phyloP scores from a whole-genome alignment of 2,329 filamentous ascomycete genomes.

The Trichoderma sp. region DNA sequence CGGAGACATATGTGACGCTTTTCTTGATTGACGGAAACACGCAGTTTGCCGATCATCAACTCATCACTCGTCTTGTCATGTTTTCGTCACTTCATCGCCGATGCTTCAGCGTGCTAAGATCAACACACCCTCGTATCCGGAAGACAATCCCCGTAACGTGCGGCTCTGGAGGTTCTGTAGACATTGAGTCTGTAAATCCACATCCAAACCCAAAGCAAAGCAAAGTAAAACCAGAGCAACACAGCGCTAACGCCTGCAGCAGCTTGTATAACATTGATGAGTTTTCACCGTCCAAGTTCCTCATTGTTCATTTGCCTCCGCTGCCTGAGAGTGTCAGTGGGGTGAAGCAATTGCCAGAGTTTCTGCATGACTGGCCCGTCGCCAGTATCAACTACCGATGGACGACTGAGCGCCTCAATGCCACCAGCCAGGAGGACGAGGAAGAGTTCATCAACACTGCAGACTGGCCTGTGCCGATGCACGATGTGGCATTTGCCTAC shows the following conservation, averaged over 20 bases:
- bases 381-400: conserved; percentile 64
- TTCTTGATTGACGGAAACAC: neutral
- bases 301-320: conserved; percentile 59
- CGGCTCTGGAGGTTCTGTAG: conserved; percentile 52
- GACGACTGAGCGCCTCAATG: conserved; percentile 32
- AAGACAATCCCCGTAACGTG: conserved; percentile 49
- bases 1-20: neutral
- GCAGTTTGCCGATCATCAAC: neutral
- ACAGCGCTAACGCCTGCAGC: conserved; percentile 2
- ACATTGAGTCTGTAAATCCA: conserved; percentile 48
- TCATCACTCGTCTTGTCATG: neutral
- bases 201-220: neutral
- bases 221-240: too few species aligned
- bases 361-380: conserved; percentile 47
- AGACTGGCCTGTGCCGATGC: conserved; percentile 58
- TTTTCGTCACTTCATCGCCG: neutral
- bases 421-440: conserved; percentile 7
- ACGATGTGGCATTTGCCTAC: conserved; percentile 58
- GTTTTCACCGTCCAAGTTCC: conserved; percentile 41
- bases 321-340: conserved; percentile 38
- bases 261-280: conserved; percentile 53
- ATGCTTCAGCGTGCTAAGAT: conserved; percentile 4
- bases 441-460: conserved; percentile 27
- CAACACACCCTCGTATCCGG: neutral
- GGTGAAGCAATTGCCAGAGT: conserved; percentile 39